Percentiles rank a stretch among this genome's conserved stretches.
These are phyloP conservation scores for Neoboletus brunneissimus DNA, from an alignment of 768 basidiomycete species.

Conservation along the genomic window DNA sequence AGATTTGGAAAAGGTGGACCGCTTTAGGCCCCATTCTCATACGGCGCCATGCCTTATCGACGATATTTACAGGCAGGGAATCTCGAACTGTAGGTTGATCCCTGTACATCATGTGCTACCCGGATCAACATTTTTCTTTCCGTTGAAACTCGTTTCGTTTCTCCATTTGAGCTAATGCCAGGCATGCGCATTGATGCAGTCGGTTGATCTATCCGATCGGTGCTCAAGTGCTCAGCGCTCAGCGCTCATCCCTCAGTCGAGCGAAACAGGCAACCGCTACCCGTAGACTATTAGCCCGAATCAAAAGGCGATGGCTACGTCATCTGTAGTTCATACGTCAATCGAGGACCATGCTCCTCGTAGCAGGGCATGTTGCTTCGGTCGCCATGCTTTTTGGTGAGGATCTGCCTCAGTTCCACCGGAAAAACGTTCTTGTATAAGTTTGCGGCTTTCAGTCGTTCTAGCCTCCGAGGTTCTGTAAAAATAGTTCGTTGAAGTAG, in stretches of 20 bases:
- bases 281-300: neutral
- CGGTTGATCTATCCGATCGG: neutral
- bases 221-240: too few species aligned
- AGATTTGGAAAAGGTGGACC: neutral
- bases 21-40: neutral
- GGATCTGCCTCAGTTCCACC: neutral
- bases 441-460: neutral
- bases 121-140: neutral
- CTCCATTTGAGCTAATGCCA: neutral
- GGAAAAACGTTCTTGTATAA: neutral
- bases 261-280: neutral
- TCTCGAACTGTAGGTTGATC: neutral
- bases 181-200: neutral
- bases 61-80: neutral
- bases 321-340: neutral
- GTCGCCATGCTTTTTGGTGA: neutral
- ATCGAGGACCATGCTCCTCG: neutral
- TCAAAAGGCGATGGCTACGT: neutral
- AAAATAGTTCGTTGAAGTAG: conserved; percentile 8
- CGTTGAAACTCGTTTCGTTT: neutral
- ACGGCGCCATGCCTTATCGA: neutral
- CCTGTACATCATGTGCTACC: neutral
- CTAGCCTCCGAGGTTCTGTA: neutral
- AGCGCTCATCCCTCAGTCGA: too few species aligned
- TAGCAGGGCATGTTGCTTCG: neutral